Evolutionary conservation across 2,329 filamentous ascomycete genomes (phyloP).

Genomic region (Fusarium staphyleae): DNA sequence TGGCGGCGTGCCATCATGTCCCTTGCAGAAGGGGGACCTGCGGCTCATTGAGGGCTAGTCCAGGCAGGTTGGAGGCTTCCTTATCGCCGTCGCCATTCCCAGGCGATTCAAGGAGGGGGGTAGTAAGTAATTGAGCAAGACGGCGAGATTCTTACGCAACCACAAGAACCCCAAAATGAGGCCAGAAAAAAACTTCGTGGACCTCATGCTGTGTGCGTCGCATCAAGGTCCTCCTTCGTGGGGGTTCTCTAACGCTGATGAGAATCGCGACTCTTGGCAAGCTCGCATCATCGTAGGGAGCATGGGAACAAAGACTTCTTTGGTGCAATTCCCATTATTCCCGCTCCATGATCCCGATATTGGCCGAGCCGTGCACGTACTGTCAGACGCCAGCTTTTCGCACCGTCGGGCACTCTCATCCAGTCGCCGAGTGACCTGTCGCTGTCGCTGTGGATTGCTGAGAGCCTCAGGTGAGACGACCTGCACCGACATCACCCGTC

Average conservation of each 20-base stretch:
- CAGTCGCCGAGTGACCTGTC: conserved; percentile 12
- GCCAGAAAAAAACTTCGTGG: conserved; percentile 4
- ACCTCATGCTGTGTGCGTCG: conserved; percentile 8
- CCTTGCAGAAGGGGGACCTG: conserved; percentile 37
- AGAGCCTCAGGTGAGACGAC: conserved; percentile 37
- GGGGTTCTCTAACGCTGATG: conserved; percentile 1
- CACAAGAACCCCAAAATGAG: not conserved
- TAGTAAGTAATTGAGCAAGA: conserved; percentile 13
- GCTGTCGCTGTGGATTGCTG: conserved; percentile 27
- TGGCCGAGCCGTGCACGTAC: conserved; percentile 36
- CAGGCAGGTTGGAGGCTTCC: conserved; percentile 23
- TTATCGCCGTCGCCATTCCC: conserved; percentile 20
- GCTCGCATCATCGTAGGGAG: conserved; percentile 2
- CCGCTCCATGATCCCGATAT: conserved; percentile 31
- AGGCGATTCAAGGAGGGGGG: too few species aligned
- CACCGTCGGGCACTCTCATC: conserved; percentile 9
- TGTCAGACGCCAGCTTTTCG: conserved; percentile 18
- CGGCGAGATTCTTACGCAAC: conserved; percentile 12
- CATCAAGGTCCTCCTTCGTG: conserved; percentile 19
- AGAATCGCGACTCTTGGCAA: conserved; percentile 5
- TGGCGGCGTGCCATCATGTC: conserved; percentile 30
- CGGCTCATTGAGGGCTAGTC: conserved; percentile 31
- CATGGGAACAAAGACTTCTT: not conserved
- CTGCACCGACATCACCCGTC: conserved; percentile 33
- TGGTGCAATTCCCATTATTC: conserved; percentile 20